Evolutionary conservation across 441 rosid genomes (phyloP), one percentile per base, ranked within the genome.

Genomic region (Metrosideros polymorpha): DNA sequence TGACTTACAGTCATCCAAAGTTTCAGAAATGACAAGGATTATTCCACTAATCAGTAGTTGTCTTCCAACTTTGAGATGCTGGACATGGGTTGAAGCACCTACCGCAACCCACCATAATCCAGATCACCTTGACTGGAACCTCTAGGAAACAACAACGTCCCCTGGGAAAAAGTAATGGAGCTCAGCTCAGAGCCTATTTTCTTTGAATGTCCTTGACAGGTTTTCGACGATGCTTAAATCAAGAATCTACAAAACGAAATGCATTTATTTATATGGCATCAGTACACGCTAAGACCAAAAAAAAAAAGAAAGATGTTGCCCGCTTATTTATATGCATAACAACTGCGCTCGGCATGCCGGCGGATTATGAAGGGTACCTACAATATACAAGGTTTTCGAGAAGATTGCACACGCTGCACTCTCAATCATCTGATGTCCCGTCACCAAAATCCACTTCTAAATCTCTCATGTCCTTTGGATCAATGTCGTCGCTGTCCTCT

Each of bases 361-460:
- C 2, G 45, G 79, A 71, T 22, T 22, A 10, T 22, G n/a, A 71
- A 42, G 79, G 47, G n/a, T 39, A 22, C 47, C 27, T 22, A 71
- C 79, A 1, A 7, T 71, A 10, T 12, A 71, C 7, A 15, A 71
- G n/a, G 39, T 10, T 39, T 24, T 4, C 45, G 4, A 71, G 17
- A 35, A 71, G 47, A 22, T 39, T 8, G 43, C 77, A 19, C 27
- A 7, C 45, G 8, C 47, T 35, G n/a, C 79, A 13, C 54, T 82
- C 49, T 55, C 59, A 88, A 47, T 86, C 90, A 30, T 88, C 86
- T 1, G 57, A 57, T 84, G 59, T 43, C 63, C 27, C 85, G 76
- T 84, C 89, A 25, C 66, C 85, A 30, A 49, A 53, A 84, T 90
- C 88, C 59, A 53, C 87, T 85, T 88, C 85, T 0, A 22, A 45